Percentiles rank a stretch among this genome's conserved stretches.
These are phyloP conservation scores for Lophiostoma macrostomum DNA, from an alignment of 495 filamentous ascomycete species.

Conservation along the genomic window DNA sequence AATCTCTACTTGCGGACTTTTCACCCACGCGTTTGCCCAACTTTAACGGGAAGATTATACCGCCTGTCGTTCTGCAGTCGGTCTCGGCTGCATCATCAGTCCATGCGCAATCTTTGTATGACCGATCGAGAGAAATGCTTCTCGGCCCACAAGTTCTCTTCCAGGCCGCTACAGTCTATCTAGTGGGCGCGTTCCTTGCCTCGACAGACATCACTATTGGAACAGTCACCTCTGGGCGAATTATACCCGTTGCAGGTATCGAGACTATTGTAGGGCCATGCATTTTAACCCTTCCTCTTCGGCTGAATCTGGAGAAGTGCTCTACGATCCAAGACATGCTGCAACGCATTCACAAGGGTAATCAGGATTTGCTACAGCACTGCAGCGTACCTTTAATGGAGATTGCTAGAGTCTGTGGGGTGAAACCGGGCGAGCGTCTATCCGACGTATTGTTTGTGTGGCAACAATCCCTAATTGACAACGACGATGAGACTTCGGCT, in stretches of 20 bases:
- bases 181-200: conserved; percentile 61
- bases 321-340: conserved; percentile 57
- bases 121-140: conserved; percentile 13
- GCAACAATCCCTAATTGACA: conserved; percentile 61
- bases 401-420: conserved; percentile 57
- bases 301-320: conserved; percentile 50
- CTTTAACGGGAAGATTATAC: conserved; percentile 38
- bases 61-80: not conserved
- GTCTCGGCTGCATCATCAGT: not conserved
- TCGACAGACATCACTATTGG: conserved; percentile 70
- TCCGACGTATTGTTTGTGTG: conserved; percentile 76
- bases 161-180: conserved; percentile 65
- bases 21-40: conserved; percentile 45
- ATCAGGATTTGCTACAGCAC: conserved; percentile 58
- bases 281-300: conserved; percentile 64
- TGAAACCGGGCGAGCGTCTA: conserved; percentile 48
- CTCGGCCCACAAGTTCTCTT: conserved; percentile 60
- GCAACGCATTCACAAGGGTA: conserved; percentile 55
- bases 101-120: not conserved
- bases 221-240: conserved; percentile 71
- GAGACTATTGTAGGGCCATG: conserved; percentile 72
- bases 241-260: conserved; percentile 59
- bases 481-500: conserved; percentile 28
- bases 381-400: conserved; percentile 58
- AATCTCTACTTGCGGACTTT: conserved; percentile 48